A percentile compares a stretch with the other conserved stretches of the same genome.
Evolutionary conservation across 768 basidiomycete species (phyloP).

Genomic region (Boletus rex-veris): DNA sequence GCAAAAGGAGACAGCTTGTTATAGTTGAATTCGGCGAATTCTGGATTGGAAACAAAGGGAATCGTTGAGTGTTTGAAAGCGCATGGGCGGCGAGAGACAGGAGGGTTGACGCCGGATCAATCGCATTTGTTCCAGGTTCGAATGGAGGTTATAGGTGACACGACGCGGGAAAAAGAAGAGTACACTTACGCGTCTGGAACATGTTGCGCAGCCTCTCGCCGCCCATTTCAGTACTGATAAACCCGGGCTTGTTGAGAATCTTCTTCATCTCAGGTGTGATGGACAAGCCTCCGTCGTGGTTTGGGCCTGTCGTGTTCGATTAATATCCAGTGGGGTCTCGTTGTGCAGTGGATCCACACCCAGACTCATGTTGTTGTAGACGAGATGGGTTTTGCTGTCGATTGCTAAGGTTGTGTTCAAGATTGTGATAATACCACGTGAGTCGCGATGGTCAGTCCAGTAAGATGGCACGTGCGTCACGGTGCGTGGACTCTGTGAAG

Average conservation of each 20-base stretch:
- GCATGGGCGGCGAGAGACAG: background rate
- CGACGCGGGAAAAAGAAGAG: background rate
- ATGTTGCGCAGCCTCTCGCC: conserved; percentile 27
- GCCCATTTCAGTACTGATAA: conserved; percentile 24
- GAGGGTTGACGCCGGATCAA: background rate
- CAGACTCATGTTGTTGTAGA: conserved; percentile 7
- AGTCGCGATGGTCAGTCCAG: no score
- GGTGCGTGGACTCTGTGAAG: background rate
- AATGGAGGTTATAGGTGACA: background rate
- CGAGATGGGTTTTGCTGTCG: background rate
- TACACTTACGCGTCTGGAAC: conserved; percentile 27
- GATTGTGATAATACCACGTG: background rate
- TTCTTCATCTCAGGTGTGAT: conserved; percentile 26
- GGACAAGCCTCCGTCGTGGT: conserved; percentile 21
- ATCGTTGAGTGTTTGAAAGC: background rate
- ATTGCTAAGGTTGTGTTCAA: background rate
- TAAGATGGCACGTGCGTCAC: background rate
- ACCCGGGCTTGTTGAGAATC: conserved; percentile 26
- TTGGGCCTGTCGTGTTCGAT: conserved; percentile 8
- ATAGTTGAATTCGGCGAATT: conserved; percentile 15
- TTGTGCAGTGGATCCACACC: conserved; percentile 2
- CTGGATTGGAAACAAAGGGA: conserved; percentile 6
- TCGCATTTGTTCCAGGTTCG: background rate
- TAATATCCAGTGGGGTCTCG: background rate
- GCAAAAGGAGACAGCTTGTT: conserved; percentile 23